Evolutionary conservation across 768 basidiomycete genomes (phyloP), one percentile per base, ranked within the genome.

Genomic region (Pleurotus tuoliensis): DNA sequence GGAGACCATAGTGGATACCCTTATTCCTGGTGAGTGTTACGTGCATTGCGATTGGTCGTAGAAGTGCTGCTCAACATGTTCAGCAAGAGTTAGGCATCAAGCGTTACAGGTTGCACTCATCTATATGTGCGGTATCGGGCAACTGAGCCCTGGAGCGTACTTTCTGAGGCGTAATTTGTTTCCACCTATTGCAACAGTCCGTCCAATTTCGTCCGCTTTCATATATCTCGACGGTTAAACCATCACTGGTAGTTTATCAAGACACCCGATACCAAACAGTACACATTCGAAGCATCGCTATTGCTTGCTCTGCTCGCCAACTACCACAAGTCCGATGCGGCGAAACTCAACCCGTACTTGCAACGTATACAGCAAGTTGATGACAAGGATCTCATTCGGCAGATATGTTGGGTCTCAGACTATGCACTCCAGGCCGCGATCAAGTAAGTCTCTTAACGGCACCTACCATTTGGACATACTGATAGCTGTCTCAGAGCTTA

Each of bases 81-180:
- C 61, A 87, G 86, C 69, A 24, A 61, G 58, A 40, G 66, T 80
- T 9, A 79, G 80, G 11, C 86, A 86, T 62, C 73, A 76, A 57
- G 76, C 70, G 15, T 72, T 88, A 16, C 85, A 83, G 57, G 72
- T 86, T 11, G 80, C 80, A 3, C 67, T 88, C 39, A 74, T 76
- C 38, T 87, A 81, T 61, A 76, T 82, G 64, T 82, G 84, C 55
- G 77, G 82, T 8, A 73, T 86, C 50, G 78, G 74, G 9, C 78
- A 89, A 60, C 74, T 86, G 13, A 90, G 87, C 61, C 83, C 85
- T 0, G 87, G 86, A 8, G 88, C 87, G 6, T 89, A 88, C 62
- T 82, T 89, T 47, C 75, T 88, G 12, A 80, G 84, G 9, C 72
- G 73, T 41, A 82, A 88, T 64, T 70, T 88, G 16, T 87, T 82